Base-by-base conservation (phyloP, 176 grass and related monocot species). In the Oryza glaberrima region DNA sequence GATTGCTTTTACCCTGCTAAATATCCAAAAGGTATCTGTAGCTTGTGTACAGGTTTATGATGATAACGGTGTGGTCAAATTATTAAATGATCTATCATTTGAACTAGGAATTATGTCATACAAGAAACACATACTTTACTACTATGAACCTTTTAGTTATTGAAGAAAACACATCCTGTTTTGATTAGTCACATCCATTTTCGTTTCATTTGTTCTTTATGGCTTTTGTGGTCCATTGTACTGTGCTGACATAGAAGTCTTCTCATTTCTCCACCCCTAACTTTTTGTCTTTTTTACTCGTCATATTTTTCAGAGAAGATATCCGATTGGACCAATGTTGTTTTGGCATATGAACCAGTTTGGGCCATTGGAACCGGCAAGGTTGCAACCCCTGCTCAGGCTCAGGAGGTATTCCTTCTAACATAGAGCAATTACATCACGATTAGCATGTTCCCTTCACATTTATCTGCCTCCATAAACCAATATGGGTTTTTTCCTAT, bases 341-440 rank as follows among this genome's bases (percentile, higher is more conserved):
- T 97, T 28, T 26, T 97, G 77, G 92, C 94, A 79, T 97, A 94
- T 91, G 94, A 97, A 81, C 92, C 94, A 44, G 94, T 97, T 78
- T 97, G 94, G 94, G 92, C 94, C 77, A 97, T 97, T 86, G 94
- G 92, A 78, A 97, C 92, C 0, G 94, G 94, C 81, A 97, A 94
- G 75, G 94, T 97, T 80, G 94, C 94, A 60, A 88, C 88, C 35
- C 92, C 94, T 65, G 83, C 86, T 86, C 94, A 97, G 84, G 90
- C 90, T 81, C 90, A 94, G 77, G 92, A 97, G 89, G 92, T 97
- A 90, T 75, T 20, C 32, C 11, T 35, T 87, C 44, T 70, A 20
- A 75, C 60, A 43, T 40, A 13, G 54, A 74, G 14, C 19, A 48
- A 26, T 67, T 43, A 68, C 26, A 70, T 45, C 49, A 61, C 32